A percentile compares a stretch with the other conserved stretches of the same genome.
phyloP scores from a whole-genome alignment of 2,329 filamentous ascomycete genomes.

The Pezicula radicicola region DNA sequence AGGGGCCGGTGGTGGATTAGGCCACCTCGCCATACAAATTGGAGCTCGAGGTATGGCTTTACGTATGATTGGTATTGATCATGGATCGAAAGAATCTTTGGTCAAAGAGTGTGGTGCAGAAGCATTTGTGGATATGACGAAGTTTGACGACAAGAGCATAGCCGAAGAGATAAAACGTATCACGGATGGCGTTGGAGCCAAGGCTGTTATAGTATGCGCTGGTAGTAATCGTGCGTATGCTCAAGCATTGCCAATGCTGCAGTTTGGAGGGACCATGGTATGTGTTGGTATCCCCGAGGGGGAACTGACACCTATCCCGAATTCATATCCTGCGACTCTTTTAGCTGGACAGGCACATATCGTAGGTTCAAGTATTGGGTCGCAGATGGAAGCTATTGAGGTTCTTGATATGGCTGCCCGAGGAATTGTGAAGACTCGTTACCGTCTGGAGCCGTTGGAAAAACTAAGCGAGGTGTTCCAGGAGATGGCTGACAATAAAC shows the following conservation, averaged over 20 bases:
- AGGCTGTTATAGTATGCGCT: conserved; percentile 54
- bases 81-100: conserved; percentile 53
- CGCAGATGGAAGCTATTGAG: conserved; percentile 42
- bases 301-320: conserved; percentile 35
- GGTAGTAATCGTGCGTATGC: conserved; percentile 43
- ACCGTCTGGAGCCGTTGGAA: conserved; percentile 38
- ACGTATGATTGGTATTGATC: conserved; percentile 63
- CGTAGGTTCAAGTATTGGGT: conserved; percentile 43
- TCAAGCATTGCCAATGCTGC: conserved; percentile 39
- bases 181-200: conserved; percentile 52
- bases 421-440: conserved; percentile 39
- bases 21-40: conserved; percentile 58
- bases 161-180: conserved; percentile 50
- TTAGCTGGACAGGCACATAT: conserved; percentile 37
- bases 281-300: conserved; percentile 46
- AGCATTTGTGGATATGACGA: conserved; percentile 59
- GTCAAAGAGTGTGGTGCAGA: conserved; percentile 57
- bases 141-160: conserved; percentile 43
- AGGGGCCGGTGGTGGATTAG: conserved; percentile 57
- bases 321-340: conserved; percentile 34
- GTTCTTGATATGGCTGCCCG: conserved; percentile 39
- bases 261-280: conserved; percentile 43
- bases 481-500: conserved; percentile 35
- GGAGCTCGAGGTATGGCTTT: conserved; percentile 53
- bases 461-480: conserved; percentile 37